A percentile compares a stretch with the other conserved stretches of the same genome.
phyloP scores from a whole-genome alignment of 768 basidiomycete genomes.

The Sistotremastrum suecicum region DNA sequence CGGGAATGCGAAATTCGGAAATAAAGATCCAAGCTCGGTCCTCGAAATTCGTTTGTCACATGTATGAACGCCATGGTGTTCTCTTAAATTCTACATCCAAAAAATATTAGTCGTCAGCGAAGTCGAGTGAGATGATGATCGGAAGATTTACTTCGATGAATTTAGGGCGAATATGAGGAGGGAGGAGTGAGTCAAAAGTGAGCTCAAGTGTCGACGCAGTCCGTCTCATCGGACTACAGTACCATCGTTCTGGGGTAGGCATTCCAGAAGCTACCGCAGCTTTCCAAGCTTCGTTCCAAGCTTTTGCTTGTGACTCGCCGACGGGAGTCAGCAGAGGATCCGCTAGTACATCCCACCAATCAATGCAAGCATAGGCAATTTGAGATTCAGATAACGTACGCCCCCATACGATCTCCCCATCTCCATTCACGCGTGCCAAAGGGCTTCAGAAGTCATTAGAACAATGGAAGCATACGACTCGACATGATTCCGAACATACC shows the following conservation, averaged over 20 bases:
- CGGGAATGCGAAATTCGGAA: constrained; percentile 43
- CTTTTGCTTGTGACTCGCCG: constrained; percentile 42
- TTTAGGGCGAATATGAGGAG: constrained; percentile 17
- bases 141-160: constrained; percentile 40
- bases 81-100: constrained; percentile 42
- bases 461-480: not conserved
- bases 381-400: constrained; percentile 27
- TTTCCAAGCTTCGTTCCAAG: constrained; percentile 32
- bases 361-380: not conserved
- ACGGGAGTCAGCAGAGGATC: constrained; percentile 49
- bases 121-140: not conserved
- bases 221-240: constrained; percentile 49
- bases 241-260: constrained; percentile 40
- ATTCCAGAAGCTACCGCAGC: constrained; percentile 27
- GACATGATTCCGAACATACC: constrained; percentile 23
- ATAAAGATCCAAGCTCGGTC: constrained; percentile 32
- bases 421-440: constrained; percentile 50
- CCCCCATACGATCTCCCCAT: constrained; percentile 59
- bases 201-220: constrained; percentile 43
- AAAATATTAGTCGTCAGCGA: not conserved
- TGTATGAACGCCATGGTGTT: constrained; percentile 53
- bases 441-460: constrained; percentile 23
- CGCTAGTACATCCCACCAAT: constrained; percentile 21
- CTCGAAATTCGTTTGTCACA: constrained; percentile 48
- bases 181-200: constrained; percentile 30